Base-by-base conservation (phyloP, 805 yeast species). In the Candida verbasci region DNA sequence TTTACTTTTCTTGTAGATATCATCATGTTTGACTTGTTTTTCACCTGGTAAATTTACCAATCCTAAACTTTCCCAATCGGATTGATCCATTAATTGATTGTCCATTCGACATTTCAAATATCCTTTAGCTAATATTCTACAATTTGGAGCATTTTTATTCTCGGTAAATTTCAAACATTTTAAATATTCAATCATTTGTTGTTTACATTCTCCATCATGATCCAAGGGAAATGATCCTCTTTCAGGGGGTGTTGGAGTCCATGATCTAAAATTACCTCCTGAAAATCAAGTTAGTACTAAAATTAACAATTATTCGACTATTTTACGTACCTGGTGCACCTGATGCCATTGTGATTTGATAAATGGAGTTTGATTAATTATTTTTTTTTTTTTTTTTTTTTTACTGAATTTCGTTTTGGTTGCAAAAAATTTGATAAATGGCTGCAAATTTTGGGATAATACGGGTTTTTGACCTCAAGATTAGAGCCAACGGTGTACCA, bases 141-240 rank as follows among this genome's bases (percentile, higher is more conserved):
- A 89, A 57, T 87, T 86, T n/a, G 88, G 84, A 3, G 97, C 91
- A 58, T 91, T 88, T 47, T 81, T 80, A 41, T 91, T 91, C 38
- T 72, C 72, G 11, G 88, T 86, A 22, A 78, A 64, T 53, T 83
- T 81, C 60, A 91, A 64, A 61, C 98, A 91, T 31, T 77, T 64
- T 44, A 91, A 64, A 55, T 91, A 91, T 31, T 74, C 75, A 29
- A 70, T 55, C 93, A 89, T 93, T 40, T 78, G 74, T 16, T 69
- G 68, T 16, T 79, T 76, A 54, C 97, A 91, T 45, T 93, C 97
- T 6, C 81, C 82, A 42, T 60, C 67, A 53, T 91, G 98, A 53
- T 91, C 98, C 30, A 91, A 65, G 0, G 97, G 98, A 59, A 91
- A 91, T 0, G 97, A 86, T 0, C 98, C 98, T 47, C 96, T 68